These are phyloP conservation scores for Neocucurbitaria cava DNA, from an alignment of 2,329 filamentous ascomycete genomes.

Conservation along the genomic window DNA sequence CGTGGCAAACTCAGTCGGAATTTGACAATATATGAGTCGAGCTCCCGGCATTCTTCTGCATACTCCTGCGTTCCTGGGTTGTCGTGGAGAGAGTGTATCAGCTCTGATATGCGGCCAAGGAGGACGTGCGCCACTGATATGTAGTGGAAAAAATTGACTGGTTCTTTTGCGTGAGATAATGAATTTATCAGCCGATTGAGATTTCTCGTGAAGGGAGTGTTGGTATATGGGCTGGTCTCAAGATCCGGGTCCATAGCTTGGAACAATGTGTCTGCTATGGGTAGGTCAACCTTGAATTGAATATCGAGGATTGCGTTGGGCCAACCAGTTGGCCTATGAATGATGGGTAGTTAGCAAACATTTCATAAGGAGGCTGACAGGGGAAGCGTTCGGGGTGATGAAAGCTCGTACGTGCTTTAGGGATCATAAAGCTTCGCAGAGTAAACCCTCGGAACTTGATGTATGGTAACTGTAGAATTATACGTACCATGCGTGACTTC, in stretches of 20 bases:
- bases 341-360: neutral
- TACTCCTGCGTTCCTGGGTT: constrained; percentile 29
- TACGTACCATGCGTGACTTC: constrained; percentile 26
- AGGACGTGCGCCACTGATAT: constrained; percentile 34
- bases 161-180: constrained; percentile 7
- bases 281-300: constrained; percentile 43
- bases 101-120: constrained; percentile 35
- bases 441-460: too few species aligned
- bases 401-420: too few species aligned
- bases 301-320: constrained; percentile 36
- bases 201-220: constrained; percentile 31
- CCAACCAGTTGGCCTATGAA: constrained; percentile 24
- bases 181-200: constrained; percentile 27
- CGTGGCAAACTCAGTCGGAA: constrained; percentile 38
- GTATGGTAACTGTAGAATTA: too few species aligned
- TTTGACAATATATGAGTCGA: constrained; percentile 31
- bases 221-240: neutral
- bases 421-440: too few species aligned
- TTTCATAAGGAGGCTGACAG: too few species aligned
- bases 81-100: constrained; percentile 37
- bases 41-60: constrained; percentile 27
- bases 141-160: constrained; percentile 31
- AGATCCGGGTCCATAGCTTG: constrained; percentile 22
- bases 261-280: constrained; percentile 29
- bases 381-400: too few species aligned